Conservation (phyloP, 2,329 filamentous ascomycete genomes). For the Ceratocystis cubensis region DNA sequence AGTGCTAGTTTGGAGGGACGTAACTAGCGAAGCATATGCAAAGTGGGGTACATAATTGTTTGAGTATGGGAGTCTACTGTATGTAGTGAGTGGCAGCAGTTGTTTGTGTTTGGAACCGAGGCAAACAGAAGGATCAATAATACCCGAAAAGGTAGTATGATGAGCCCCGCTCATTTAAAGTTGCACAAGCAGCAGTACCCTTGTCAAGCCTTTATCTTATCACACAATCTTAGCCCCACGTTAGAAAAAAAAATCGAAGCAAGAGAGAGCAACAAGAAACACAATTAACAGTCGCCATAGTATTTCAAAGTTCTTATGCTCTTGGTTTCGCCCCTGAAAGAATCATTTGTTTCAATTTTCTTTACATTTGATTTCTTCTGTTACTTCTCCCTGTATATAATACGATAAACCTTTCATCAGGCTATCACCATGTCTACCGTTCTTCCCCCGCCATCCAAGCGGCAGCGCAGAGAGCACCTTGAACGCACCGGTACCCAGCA, state of each 20-base stretch:
- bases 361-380: neutral
- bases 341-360: neutral
- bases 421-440: slow-evolving; percentile 57
- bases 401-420: neutral
- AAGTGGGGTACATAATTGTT: too few species aligned
- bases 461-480: slow-evolving; percentile 63
- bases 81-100: too few species aligned
- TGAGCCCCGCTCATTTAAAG: neutral
- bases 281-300: neutral
- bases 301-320: neutral
- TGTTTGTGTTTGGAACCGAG: too few species aligned
- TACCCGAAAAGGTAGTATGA: neutral
- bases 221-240: slow-evolving; percentile 10
- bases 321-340: neutral
- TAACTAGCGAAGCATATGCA: too few species aligned
- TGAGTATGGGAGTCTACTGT: too few species aligned
- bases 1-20: too few species aligned
- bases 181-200: neutral
- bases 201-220: slow-evolving; percentile 15
- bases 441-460: slow-evolving; percentile 73
- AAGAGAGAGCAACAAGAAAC: neutral
- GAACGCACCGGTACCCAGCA: slow-evolving; percentile 64
- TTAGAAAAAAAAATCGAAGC: slow-evolving; percentile 13
- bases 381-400: neutral
- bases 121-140: neutral